phyloP scores from a whole-genome alignment of 768 basidiomycete genomes.

The Lactarius hengduanensis region DNA sequence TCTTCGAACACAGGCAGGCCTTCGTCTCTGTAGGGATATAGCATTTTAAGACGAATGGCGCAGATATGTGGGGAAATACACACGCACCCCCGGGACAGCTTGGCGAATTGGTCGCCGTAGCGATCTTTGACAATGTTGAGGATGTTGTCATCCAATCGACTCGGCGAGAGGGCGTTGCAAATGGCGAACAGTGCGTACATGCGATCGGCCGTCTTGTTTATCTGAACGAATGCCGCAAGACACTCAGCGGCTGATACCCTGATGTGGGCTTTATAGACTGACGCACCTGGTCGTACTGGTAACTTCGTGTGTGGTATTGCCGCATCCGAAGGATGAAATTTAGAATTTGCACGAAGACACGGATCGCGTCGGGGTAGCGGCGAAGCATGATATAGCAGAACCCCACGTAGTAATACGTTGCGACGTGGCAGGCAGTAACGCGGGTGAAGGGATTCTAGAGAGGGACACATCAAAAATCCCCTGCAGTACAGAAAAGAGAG shows the following conservation, averaged over 20 bases:
- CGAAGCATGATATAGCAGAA: slow-evolving; percentile 96
- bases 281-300: slow-evolving; percentile 90
- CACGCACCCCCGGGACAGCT: slow-evolving; percentile 81
- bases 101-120: slow-evolving; percentile 86
- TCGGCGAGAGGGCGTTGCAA: slow-evolving; percentile 90
- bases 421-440: slow-evolving; percentile 95
- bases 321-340: slow-evolving; percentile 97
- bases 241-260: background rate
- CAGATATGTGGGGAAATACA: slow-evolving; percentile 2
- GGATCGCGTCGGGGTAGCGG: slow-evolving; percentile 93
- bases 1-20: slow-evolving; percentile 83
- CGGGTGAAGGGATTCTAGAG: slow-evolving; percentile 79
- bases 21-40: slow-evolving; percentile 49
- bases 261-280: too few relatives aligned
- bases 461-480: background rate
- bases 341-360: slow-evolving; percentile 86
- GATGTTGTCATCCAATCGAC: slow-evolving; percentile 90
- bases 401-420: slow-evolving; percentile 93
- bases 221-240: slow-evolving; percentile 46
- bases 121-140: slow-evolving; percentile 90
- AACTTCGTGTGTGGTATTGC: slow-evolving; percentile 94
- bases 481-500: background rate
- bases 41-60: background rate
- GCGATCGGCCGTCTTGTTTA: slow-evolving; percentile 95
- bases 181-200: slow-evolving; percentile 97